Evolutionary conservation across 495 filamentous ascomycete species (phyloP).

Genomic region (Hyaloscypha hepaticicola): DNA sequence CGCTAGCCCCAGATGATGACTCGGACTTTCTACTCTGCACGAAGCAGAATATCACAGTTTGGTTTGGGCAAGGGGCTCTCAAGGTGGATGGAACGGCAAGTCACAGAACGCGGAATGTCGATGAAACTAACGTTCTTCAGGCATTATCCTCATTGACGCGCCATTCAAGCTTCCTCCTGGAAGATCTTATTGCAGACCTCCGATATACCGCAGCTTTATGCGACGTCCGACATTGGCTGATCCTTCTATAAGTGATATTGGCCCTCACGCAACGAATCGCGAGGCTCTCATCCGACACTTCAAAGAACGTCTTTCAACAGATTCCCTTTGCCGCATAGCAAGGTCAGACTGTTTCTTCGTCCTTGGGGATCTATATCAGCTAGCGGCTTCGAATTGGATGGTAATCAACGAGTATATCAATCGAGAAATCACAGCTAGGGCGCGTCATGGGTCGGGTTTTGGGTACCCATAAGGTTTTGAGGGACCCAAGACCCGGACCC

Average conservation of each 20-base stretch:
- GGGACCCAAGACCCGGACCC: no score
- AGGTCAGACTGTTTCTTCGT: slow-evolving; percentile 10
- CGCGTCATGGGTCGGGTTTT: no score
- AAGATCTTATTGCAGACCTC: neutral
- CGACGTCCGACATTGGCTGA: slow-evolving; percentile 3
- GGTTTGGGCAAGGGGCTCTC: slow-evolving; percentile 3
- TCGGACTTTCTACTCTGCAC: slow-evolving; percentile 7
- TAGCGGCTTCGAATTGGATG: slow-evolving; percentile 30
- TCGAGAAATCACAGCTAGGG: slow-evolving; percentile 22
- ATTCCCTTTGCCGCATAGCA: slow-evolving; percentile 1
- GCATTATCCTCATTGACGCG: slow-evolving; percentile 27
- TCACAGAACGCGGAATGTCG: neutral
- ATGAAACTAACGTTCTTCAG: slow-evolving; percentile 5
- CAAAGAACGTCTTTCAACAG: slow-evolving; percentile 2
- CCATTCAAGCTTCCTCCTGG: slow-evolving; percentile 18
- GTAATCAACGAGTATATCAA: slow-evolving; percentile 29
- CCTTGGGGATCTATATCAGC: slow-evolving; percentile 23
- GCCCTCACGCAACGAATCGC: slow-evolving; percentile 4
- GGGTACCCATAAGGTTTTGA: no score
- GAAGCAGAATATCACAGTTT: slow-evolving; percentile 4
- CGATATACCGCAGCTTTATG: slow-evolving; percentile 13
- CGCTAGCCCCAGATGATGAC: neutral
- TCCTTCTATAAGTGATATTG: neutral
- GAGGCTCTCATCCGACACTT: slow-evolving; percentile 1
- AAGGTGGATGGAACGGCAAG: slow-evolving; percentile 8